phyloP scores from a whole-genome alignment of 1,139 yeast species.

The Saccharomyces uvarum region DNA sequence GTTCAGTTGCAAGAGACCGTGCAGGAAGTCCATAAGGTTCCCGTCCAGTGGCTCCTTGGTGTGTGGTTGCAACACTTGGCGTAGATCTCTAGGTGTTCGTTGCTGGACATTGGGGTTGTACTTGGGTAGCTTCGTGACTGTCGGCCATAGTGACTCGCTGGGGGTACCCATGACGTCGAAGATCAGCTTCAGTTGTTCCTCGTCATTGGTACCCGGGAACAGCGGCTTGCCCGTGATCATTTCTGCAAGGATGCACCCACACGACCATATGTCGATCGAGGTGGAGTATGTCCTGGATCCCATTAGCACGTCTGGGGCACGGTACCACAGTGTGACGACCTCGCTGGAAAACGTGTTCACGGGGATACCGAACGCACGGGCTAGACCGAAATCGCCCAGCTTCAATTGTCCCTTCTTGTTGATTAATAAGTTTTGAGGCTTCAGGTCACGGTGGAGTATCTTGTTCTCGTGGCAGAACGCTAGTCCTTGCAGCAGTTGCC shows the following conservation, averaged over 20 bases:
- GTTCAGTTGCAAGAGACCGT: constrained; percentile 75
- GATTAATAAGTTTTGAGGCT: constrained; percentile 88
- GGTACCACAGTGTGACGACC: constrained; percentile 95
- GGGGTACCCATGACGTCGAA: constrained; percentile 96
- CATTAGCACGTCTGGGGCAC: constrained; percentile 94
- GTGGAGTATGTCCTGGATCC: constrained; percentile 95
- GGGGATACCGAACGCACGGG: constrained; percentile 96
- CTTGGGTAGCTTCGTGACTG: constrained; percentile 77
- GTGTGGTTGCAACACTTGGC: constrained; percentile 46
- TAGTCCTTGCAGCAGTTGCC: constrained; percentile 82
- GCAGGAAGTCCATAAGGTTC: constrained; percentile 70
- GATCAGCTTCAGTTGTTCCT: constrained; percentile 82
- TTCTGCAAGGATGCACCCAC: constrained; percentile 92
- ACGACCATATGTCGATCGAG: constrained; percentile 94
- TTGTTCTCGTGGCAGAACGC: constrained; percentile 93
- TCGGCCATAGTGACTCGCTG: constrained; percentile 93
- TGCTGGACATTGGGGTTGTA: constrained; percentile 82
- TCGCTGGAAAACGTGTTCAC: constrained; percentile 95
- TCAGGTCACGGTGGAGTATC: constrained; percentile 88
- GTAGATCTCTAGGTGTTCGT: constrained; percentile 78
- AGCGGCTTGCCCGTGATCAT: constrained; percentile 98
- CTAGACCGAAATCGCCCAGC: constrained; percentile 95
- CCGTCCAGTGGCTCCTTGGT: constrained; percentile 64
- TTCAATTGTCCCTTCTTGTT: constrained; percentile 84
- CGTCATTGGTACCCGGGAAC: constrained; percentile 93